These are phyloP conservation scores for Trametes cinnabarina DNA, from an alignment of 768 basidiomycete species.

Conservation along the genomic window DNA sequence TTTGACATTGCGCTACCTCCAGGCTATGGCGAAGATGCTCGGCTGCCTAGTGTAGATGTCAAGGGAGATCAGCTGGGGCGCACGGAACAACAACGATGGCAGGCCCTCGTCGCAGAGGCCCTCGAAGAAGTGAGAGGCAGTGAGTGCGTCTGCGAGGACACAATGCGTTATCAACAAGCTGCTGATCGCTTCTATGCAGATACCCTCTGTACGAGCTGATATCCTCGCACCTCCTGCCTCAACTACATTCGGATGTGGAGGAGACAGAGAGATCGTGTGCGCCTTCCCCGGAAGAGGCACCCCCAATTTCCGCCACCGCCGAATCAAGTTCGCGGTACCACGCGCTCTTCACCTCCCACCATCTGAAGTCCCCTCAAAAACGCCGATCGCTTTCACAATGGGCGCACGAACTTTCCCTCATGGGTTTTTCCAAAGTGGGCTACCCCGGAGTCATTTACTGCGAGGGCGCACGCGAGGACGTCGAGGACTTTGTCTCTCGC, in stretches of 20 bases:
- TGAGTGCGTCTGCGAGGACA: slow-evolving; percentile 28
- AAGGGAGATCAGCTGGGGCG: slow-evolving; percentile 49
- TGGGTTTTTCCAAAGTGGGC: slow-evolving; percentile 73
- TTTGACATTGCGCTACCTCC: slow-evolving; percentile 37
- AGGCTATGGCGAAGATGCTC: slow-evolving; percentile 19
- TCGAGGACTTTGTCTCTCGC: slow-evolving; percentile 64
- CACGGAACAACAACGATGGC: slow-evolving; percentile 50
- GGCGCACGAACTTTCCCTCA: slow-evolving; percentile 50
- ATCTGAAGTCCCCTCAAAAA: slow-evolving; percentile 64
- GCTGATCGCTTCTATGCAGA: slow-evolving; percentile 33
- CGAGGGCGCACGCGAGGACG: slow-evolving; percentile 48
- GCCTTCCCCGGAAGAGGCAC: neutral
- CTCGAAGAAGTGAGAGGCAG: slow-evolving; percentile 34
- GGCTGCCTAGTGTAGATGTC: slow-evolving; percentile 34
- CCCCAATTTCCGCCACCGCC: neutral
- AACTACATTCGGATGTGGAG: slow-evolving; percentile 38
- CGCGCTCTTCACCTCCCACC: slow-evolving; percentile 70
- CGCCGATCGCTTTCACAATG: slow-evolving; percentile 55
- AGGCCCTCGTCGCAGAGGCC: slow-evolving; percentile 38
- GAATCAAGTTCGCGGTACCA: slow-evolving; percentile 48
- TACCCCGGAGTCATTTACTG: slow-evolving; percentile 76
- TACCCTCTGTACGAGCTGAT: slow-evolving; percentile 62
- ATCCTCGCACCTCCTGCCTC: slow-evolving; percentile 54
- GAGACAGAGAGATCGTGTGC: no score
- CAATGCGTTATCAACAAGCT: neutral